Evolutionary conservation across 2,329 filamentous ascomycete genomes (phyloP), one percentile per base, ranked within the genome.

Genomic region (Lasiodiplodia sp.): DNA sequence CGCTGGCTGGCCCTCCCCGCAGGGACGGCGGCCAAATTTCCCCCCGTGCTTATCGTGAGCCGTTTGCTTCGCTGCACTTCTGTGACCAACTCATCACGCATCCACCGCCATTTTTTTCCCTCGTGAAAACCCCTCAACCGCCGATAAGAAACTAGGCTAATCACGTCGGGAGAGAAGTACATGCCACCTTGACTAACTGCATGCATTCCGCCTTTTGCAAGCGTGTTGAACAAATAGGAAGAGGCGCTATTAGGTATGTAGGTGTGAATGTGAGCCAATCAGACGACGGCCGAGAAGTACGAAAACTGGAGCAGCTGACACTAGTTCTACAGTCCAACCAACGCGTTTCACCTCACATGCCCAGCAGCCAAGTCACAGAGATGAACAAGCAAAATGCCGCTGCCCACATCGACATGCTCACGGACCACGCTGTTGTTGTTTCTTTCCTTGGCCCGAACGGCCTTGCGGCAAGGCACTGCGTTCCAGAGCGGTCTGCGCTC

Each of bases 401-500:
- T 28, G 28, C 28, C 25, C 28, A 23, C 23, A 23, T 23, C 23
- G 23, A 23, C 23, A 28, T 28, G 6, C 28, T 28, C 28, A 28
- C 28, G 28, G 28, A 28, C 28, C 28, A 28, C 6, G 28, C 28
- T 23, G 28, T 28, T 28, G 28, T 28, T 28, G 28, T 28, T 1
- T 28, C 28, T 28, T 28, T 28, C 28, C 28, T 28, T 28, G 28
- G 28, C 23, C 23, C 23, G 2, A 23, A 23, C 23, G 23, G 23
- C 28, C 28, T 28, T 28, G 40, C 12, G 40, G 12, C 40, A 44
- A 44, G 18, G 40, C 12, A 44, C 12, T 16, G 18, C 14, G 53
- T 56, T 56, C 53, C 53, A 56, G 53, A 56, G n/a, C 53, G 31
- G 53, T 56, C 53, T 37, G n/a, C 53, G 28, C 53, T 56, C 53